These are phyloP conservation scores for Drechslerella dactyloides DNA, from an alignment of 2,329 filamentous ascomycete species.

Conservation along the genomic window DNA sequence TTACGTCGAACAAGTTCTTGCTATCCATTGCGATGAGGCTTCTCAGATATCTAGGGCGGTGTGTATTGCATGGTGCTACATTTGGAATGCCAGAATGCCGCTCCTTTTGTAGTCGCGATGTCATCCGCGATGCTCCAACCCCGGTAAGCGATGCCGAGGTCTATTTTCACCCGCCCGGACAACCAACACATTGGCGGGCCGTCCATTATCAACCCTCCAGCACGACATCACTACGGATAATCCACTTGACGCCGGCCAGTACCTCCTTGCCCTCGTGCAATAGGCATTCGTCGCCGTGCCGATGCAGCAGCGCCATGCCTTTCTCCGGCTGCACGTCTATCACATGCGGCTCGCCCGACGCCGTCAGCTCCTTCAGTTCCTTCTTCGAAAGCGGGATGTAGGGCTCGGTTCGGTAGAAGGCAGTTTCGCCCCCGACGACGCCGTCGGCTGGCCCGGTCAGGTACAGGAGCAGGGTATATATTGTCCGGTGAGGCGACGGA, in stretches of 20 bases:
- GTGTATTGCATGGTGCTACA: constrained; percentile 1
- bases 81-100: neutral
- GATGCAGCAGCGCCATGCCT: constrained; percentile 85
- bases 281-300: constrained; percentile 87
- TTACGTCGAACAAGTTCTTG: constrained; percentile 66
- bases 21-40: constrained; percentile 62
- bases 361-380: constrained; percentile 56
- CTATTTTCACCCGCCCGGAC: constrained; percentile 34
- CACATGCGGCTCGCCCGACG: constrained; percentile 63
- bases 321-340: constrained; percentile 76
- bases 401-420: constrained; percentile 70
- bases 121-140: constrained; percentile 2
- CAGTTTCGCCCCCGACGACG: constrained; percentile 84
- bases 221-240: constrained; percentile 82
- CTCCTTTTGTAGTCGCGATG: constrained; percentile 3
- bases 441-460: constrained; percentile 76
- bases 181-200: constrained; percentile 10
- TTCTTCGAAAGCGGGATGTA: constrained; percentile 60
- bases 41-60: neutral
- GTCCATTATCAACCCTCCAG: constrained; percentile 3
- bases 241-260: constrained; percentile 76
- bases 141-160: constrained; percentile 40
- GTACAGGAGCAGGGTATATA: constrained; percentile 90
- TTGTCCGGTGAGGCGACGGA: constrained; percentile 68
- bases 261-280: constrained; percentile 87